Conservation (phyloP, 2,329 filamentous ascomycete species). For the Periconia sp. region DNA sequence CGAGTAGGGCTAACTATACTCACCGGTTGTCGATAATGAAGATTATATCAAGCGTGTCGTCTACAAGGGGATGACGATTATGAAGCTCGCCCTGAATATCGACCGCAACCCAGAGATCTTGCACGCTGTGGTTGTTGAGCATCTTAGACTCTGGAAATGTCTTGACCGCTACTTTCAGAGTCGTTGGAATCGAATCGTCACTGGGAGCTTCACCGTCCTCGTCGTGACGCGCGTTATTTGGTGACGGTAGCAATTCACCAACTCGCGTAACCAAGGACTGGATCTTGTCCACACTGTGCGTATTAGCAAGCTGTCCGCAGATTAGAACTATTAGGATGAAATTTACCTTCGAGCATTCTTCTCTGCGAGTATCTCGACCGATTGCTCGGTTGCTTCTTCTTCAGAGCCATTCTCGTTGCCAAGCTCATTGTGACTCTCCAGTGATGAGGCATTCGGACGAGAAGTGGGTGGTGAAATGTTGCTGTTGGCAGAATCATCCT, state of each 20-base stretch:
- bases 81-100: slow-evolving; percentile 37
- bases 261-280: slow-evolving; percentile 19
- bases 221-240: slow-evolving; percentile 16
- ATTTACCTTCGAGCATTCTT: no score
- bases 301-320: no score
- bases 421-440: no score
- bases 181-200: slow-evolving; percentile 16
- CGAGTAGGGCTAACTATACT: slow-evolving; percentile 3
- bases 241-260: slow-evolving; percentile 23
- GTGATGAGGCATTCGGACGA: no score
- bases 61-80: slow-evolving; percentile 20
- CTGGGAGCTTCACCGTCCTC: neutral
- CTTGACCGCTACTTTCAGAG: slow-evolving; percentile 26
- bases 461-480: no score
- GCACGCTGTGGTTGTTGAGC: slow-evolving; percentile 18
- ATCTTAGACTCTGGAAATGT: slow-evolving; percentile 27
- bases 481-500: slow-evolving; percentile 18
- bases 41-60: slow-evolving; percentile 37
- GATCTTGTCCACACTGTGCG: slow-evolving; percentile 18
- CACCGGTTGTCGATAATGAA: slow-evolving; percentile 48
- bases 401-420: no score
- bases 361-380: no score
- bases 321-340: no score
- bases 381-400: no score
- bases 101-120: slow-evolving; percentile 38